phyloP scores from a whole-genome alignment of 2,329 filamentous ascomycete genomes.

The Achaetomium macrosporum region DNA sequence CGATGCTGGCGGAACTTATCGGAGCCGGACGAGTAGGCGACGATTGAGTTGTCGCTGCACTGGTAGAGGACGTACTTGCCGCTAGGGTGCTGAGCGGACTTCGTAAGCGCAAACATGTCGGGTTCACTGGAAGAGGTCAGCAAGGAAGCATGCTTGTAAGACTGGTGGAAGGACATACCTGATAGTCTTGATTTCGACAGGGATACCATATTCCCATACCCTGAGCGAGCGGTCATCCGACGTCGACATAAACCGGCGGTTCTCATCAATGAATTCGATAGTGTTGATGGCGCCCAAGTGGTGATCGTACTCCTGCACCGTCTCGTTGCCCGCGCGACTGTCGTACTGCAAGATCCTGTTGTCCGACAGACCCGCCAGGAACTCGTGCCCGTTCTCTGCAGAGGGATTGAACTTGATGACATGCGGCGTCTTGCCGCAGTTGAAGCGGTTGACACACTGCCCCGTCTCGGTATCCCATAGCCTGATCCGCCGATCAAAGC shows the following conservation, averaged over 20 bases:
- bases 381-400: constrained; percentile 72
- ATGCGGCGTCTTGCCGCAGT: constrained; percentile 90
- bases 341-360: constrained; percentile 99
- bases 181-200: constrained; percentile 68
- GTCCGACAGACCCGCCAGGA: constrained; percentile 93
- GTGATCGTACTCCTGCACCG: constrained; percentile 97
- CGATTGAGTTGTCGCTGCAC: constrained; percentile 89
- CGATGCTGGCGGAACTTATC: constrained; percentile 97
- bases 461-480: constrained; percentile 98
- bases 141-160: constrained; percentile 30
- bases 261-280: constrained; percentile 90
- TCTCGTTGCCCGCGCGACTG: constrained; percentile 65
- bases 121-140: constrained; percentile 64
- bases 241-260: constrained; percentile 93
- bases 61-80: constrained; percentile 95
- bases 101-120: constrained; percentile 95
- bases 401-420: constrained; percentile 90
- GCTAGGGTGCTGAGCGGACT: constrained; percentile 74
- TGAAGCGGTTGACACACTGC: constrained; percentile 79
- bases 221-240: constrained; percentile 94
- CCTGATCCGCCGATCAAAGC: constrained; percentile 94
- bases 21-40: constrained; percentile 79
- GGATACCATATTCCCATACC: constrained; percentile 98
- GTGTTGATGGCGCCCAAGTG: constrained; percentile 98
- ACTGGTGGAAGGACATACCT: constrained; percentile 48